Evolutionary conservation across 371 early-diverging fungal species (phyloP), one percentile per base, ranked within the genome.

Genomic region (Mortierella sp.): DNA sequence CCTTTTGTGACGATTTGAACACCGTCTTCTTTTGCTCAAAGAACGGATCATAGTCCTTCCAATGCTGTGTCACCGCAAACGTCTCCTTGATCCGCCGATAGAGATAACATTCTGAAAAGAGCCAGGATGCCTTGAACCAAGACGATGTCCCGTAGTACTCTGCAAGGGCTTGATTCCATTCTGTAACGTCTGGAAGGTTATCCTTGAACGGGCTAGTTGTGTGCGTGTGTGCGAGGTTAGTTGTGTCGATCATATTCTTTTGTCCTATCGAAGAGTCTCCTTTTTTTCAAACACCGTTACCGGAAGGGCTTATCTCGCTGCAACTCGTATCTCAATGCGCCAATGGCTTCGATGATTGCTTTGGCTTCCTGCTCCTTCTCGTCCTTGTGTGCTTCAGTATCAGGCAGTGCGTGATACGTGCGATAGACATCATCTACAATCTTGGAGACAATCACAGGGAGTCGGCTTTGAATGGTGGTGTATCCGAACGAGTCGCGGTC

Each of bases 391-490:
- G 60, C 69, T 17, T 67, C 67, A 21, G 49, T 7, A 16, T 59
- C 40, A 17, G 46, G 21, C n/a, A 80, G 57, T 0, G 12, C 45
- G 57, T 81, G 25, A 70, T 83, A 25, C 56, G 84, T 56, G 5
- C 83, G 62, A 67, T 88, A 82, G 46, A 92, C 67, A 68, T 89
- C 88, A 40, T 84, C 85, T 39, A 92, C 84, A 24, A 86, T 85
- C 60, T 91, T 90, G 37, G 94, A 90, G 27, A 96, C 78, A 54
- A 95, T 96, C 46, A 90, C 90, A 3, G 95, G 95, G 68, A 94
- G 84, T n/a, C 96, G 83, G 55, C 89, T 82, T 46, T 85, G 83
- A 43, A 92, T 83, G 24, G 94, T 94, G 14, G 85, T 79, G 76
- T 90, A 92, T 0, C 94, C 95, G 67, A 96, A 96, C 31, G 90